Base-by-base conservation (phyloP, 306 rosid genomes). In the Arachis hypogaea region DNA sequence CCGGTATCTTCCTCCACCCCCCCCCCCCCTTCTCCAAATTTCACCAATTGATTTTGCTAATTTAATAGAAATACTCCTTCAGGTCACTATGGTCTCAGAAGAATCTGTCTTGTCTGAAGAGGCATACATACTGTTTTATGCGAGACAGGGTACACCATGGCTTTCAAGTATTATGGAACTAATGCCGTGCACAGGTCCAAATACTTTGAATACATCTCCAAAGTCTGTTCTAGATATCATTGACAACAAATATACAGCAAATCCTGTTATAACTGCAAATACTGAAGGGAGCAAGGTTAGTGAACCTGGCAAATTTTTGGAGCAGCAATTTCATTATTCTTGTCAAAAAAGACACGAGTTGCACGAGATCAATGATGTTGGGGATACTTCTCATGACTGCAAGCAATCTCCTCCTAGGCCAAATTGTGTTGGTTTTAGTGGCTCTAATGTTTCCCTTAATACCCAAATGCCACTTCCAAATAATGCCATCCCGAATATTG, bases 61-160 rank as follows among this genome's bases (percentile, higher is more conserved):
- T 11, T 22, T 59, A 43, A 73, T 79, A 46, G 6, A 22, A 47
- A 63, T 54, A 63, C 10, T 67, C 72, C 46, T 85, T 65, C 71
- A 94, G 99, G 99, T 94, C 73, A 84, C 90, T 11, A 65, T 71
- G 73, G 90, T 92, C 8, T 59, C 28, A 0, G 89, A 59, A 66
- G 92, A 86, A 9, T 75, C 18, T 52, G 97, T 89, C 59, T 84
- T 84, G 65, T 88, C 97, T 68, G 89, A 85, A 68, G 84, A 86
- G 75, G 99, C 96, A 9, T 94, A 94, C 81, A 92, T 94, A 71
- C 79, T 94, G 56, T 88, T 92, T 42, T 94, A 94, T 83, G 90
- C 90, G 11, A 86, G 54, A 80, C 80, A 86, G 80, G 93, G 90
- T 9, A 94, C 96, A 66, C 88, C 93, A 1, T 94, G 99, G 99